These are phyloP conservation scores for Acorus gramineus DNA, from an alignment of 106 monocot species.

Conservation along the genomic window DNA sequence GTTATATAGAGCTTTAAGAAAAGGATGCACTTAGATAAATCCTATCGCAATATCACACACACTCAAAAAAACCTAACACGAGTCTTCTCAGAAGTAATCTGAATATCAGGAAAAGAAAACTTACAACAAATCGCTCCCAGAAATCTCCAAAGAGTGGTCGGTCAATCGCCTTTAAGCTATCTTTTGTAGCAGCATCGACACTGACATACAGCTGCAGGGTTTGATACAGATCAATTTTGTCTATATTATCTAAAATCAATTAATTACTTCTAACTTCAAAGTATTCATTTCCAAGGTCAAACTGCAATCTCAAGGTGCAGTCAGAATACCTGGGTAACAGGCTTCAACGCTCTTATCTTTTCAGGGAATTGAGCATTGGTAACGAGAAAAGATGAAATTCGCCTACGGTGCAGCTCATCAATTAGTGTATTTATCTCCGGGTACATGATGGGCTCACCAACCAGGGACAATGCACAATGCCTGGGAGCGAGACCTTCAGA, in stretches of 20 bases:
- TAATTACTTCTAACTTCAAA: too few relatives aligned
- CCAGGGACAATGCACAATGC: constrained; percentile 96
- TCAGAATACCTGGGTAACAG: constrained; percentile 74
- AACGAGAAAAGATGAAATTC: constrained; percentile 91
- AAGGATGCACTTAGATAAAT: too few relatives aligned
- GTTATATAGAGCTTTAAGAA: too few relatives aligned
- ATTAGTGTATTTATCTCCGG: constrained; percentile 93
- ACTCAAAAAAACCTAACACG: not conserved
- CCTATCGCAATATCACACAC: too few relatives aligned
- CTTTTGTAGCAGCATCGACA: constrained; percentile 98
- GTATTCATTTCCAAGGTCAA: too few relatives aligned
- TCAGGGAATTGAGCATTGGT: constrained; percentile 99
- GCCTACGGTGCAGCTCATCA: constrained; percentile 78
- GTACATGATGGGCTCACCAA: constrained; percentile 98
- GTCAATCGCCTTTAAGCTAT: constrained; percentile 90
- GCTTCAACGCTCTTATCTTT: constrained; percentile 68
- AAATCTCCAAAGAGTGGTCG: constrained; percentile 96
- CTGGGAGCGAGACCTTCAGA: constrained; percentile 80
- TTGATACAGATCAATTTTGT: not conserved
- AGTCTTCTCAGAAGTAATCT: not conserved
- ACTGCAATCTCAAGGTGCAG: too few relatives aligned
- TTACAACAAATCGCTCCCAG: constrained; percentile 98
- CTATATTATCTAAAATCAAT: too few relatives aligned
- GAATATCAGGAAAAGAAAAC: constrained; percentile 2
- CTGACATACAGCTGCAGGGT: constrained; percentile 85